Evolutionary conservation across 1,284 basidiomycete genomes (phyloP).

Genomic region (Tilletia indica): DNA sequence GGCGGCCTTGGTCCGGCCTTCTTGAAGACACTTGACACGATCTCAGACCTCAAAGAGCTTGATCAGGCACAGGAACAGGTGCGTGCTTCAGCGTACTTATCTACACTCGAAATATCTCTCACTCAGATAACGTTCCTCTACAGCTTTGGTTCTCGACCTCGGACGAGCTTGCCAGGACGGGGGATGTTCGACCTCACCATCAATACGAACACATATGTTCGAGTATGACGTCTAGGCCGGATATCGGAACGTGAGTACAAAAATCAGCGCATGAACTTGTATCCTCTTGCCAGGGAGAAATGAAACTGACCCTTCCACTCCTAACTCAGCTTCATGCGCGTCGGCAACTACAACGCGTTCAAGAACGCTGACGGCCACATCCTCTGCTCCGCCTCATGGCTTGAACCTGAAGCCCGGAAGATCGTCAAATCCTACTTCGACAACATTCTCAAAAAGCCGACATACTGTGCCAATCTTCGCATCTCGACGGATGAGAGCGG

Average conservation of each 20-base stretch:
- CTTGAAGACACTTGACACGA: not conserved
- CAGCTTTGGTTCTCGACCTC: too few relatives aligned
- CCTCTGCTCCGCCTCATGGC: not conserved
- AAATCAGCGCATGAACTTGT: too few relatives aligned
- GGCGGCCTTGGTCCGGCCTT: not conserved
- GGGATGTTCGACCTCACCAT: not conserved
- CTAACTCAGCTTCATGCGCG: not conserved
- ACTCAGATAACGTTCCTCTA: too few relatives aligned
- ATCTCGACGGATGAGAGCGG: not conserved
- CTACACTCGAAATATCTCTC: too few relatives aligned
- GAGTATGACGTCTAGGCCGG: not conserved
- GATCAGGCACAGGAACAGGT: too few relatives aligned
- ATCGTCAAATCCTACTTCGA: not conserved
- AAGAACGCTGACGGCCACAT: not conserved
- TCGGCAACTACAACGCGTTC: not conserved
- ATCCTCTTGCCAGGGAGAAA: not conserved
- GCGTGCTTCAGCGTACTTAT: too few relatives aligned
- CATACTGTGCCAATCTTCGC: not conserved
- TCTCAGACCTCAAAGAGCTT: not conserved
- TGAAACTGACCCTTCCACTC: not conserved
- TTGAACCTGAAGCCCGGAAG: not conserved
- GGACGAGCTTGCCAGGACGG: too few relatives aligned
- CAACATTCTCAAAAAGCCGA: not conserved
- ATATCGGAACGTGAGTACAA: not conserved
- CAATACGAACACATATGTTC: not conserved